phyloP scores from a whole-genome alignment of 345 rosid species.

The Rubroshorea leprosula region DNA sequence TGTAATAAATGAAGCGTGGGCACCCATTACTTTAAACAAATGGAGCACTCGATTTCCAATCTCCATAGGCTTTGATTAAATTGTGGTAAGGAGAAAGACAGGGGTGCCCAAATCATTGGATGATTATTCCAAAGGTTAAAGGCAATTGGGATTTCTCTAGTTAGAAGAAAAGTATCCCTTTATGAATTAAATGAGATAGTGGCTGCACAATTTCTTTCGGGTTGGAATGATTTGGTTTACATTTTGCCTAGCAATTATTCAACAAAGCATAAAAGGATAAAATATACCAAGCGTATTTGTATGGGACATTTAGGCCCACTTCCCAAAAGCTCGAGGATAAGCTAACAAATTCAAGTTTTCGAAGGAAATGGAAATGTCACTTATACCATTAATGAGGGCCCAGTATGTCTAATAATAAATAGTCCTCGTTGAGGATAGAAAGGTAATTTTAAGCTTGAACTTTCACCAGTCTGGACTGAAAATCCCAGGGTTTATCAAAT shows the following conservation, averaged over 20 bases:
- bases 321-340: neutral
- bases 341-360: neutral
- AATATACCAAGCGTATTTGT: slow-evolving; percentile 18
- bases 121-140: slow-evolving; percentile 19
- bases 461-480: too few relatives aligned
- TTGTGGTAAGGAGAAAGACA: neutral
- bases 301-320: slow-evolving; percentile 28
- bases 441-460: too few relatives aligned
- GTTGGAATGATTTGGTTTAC: slow-evolving; percentile 31
- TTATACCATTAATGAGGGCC: too few relatives aligned
- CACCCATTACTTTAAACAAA: neutral
- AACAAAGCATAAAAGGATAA: slow-evolving; percentile 27
- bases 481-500: too few relatives aligned
- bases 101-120: slow-evolving; percentile 31
- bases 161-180: slow-evolving; percentile 38
- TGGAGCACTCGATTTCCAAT: slow-evolving; percentile 17
- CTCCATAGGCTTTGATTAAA: neutral
- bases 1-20: neutral
- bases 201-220: slow-evolving; percentile 8
- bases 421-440: too few relatives aligned
- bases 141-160: slow-evolving; percentile 25
- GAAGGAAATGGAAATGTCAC: too few relatives aligned
- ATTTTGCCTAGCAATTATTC: slow-evolving; percentile 25
- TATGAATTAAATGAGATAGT: slow-evolving; percentile 20
- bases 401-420: too few relatives aligned